Evolutionary conservation across 805 yeast species (phyloP).

Genomic region (Metschnikowia continentalis): DNA sequence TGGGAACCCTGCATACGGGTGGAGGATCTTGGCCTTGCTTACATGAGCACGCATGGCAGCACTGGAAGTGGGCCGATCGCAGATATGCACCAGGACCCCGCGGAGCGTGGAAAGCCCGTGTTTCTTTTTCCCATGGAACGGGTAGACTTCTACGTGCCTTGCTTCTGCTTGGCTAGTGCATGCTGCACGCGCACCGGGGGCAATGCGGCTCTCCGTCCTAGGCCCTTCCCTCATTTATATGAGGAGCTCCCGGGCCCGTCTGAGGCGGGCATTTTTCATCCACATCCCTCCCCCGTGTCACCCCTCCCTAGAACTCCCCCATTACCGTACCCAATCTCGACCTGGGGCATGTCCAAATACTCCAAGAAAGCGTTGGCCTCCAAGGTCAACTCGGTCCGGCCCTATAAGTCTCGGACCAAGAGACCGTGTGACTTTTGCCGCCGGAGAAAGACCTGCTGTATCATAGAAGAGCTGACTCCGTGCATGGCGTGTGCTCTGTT

Average conservation of each 20-base stretch:
- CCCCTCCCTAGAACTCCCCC: neutral
- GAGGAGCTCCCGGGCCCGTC: neutral
- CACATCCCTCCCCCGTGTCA: neutral
- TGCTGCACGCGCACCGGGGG: neutral
- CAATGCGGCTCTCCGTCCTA: neutral
- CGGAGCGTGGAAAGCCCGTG: neutral
- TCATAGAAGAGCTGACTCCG: constrained; percentile 27
- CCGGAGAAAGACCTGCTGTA: constrained; percentile 32
- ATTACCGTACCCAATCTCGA: no score
- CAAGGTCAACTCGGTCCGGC: constrained; percentile 22
- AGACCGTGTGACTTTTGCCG: constrained; percentile 36
- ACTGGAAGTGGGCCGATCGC: neutral
- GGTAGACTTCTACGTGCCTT: neutral
- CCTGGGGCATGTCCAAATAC: constrained; percentile 9
- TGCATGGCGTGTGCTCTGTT: constrained; percentile 29
- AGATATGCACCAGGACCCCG: neutral
- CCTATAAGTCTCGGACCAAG: constrained; percentile 31
- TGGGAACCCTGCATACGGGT: neutral
- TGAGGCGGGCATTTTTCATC: neutral
- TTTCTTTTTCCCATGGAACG: neutral
- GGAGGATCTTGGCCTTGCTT: constrained; percentile 1
- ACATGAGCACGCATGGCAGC: neutral
- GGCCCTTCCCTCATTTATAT: neutral
- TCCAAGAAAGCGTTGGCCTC: constrained; percentile 16
- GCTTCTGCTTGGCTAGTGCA: constrained; percentile 2